These are phyloP conservation scores for Kondoa malvinella DNA, from an alignment of 768 basidiomycete species.

Conservation along the genomic window DNA sequence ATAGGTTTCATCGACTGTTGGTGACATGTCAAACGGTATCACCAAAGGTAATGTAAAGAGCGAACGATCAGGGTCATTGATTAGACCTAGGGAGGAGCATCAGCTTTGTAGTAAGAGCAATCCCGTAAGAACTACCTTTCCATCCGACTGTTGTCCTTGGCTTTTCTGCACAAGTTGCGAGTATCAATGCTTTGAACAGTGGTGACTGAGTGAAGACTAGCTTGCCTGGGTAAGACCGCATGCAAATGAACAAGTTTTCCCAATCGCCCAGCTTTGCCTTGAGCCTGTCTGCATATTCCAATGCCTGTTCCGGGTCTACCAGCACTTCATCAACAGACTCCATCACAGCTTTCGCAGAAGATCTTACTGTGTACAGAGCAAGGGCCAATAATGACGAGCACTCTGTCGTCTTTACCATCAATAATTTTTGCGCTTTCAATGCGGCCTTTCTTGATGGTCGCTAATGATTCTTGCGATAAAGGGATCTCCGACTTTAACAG, in stretches of 20 bases:
- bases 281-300: conserved; percentile 60
- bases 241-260: conserved; percentile 63
- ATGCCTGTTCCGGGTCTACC: neutral
- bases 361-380: conserved; percentile 69
- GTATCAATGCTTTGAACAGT: too few species aligned
- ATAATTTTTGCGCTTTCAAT: conserved; percentile 61
- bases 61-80: conserved; percentile 66
- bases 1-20: conserved; percentile 31
- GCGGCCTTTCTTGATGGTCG: conserved; percentile 62
- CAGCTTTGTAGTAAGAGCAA: neutral
- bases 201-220: too few species aligned
- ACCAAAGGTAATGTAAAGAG: conserved; percentile 39
- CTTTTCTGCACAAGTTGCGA: too few species aligned
- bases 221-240: conserved; percentile 95
- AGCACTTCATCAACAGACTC: neutral
- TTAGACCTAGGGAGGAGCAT: conserved; percentile 24
- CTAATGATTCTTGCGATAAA: conserved; percentile 46
- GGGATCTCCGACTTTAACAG: conserved; percentile 73
- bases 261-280: conserved; percentile 47
- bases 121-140: conserved; percentile 44
- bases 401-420: conserved; percentile 63
- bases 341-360: neutral
- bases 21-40: neutral
- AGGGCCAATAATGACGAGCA: conserved; percentile 84
- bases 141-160: conserved; percentile 59